Evolutionary conservation across 129 eudicot species (phyloP).

Genomic region (Deinandra increscens): DNA sequence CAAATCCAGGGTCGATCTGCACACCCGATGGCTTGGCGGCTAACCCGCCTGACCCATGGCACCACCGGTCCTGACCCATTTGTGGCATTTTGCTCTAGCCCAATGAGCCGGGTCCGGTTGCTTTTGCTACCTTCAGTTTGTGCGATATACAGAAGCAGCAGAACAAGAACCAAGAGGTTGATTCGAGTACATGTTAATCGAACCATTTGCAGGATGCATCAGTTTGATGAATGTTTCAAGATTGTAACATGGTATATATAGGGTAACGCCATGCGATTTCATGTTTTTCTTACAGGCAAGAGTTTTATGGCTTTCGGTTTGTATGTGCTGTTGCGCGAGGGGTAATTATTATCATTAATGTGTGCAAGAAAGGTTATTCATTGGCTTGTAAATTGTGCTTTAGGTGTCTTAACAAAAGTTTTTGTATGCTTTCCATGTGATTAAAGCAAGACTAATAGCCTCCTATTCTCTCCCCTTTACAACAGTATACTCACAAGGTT

Average conservation of each 20-base stretch:
- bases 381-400: constrained; percentile 9
- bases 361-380: constrained; percentile 28
- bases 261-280: constrained; percentile 24
- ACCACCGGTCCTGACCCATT: constrained; percentile 31
- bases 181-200: constrained; percentile 9
- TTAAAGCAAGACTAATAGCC: constrained; percentile 38
- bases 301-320: constrained; percentile 28
- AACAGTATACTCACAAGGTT: constrained; percentile 9
- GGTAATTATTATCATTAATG: constrained; percentile 21
- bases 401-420: constrained; percentile 23
- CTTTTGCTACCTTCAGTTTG: constrained; percentile 19
- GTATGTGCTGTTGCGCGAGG: constrained; percentile 25
- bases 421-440: constrained; percentile 24
- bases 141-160: constrained; percentile 12
- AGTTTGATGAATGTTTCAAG: constrained; percentile 6
- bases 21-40: constrained; percentile 55
- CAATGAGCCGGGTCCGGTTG: constrained; percentile 25
- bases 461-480: constrained; percentile 24
- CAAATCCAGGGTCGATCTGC: constrained; percentile 60
- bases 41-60: constrained; percentile 57
- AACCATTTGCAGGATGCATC: constrained; percentile 41
- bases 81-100: constrained; percentile 27
- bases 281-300: constrained; percentile 43
- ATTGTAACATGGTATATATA: constrained; percentile 32
- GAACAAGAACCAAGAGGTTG: constrained; percentile 23